Conservation (phyloP, 805 yeast species). For the Candida silvicultrix region DNA sequence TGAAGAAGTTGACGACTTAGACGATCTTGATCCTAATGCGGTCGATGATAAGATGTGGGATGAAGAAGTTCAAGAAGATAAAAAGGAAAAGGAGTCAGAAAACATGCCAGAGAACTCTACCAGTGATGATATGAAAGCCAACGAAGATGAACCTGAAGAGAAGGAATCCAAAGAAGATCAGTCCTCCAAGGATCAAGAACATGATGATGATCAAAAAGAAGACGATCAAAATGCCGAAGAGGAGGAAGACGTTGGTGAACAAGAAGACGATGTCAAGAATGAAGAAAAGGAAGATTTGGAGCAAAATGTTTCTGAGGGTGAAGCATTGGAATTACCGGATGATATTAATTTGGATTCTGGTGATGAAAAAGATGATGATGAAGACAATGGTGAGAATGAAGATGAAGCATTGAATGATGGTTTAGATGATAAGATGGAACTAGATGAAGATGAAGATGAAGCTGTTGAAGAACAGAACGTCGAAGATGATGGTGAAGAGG, state of each 20-base stretch:
- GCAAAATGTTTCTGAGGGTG: conserved; percentile 72
- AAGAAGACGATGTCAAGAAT: conserved; percentile 69
- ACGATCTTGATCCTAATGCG: conserved; percentile 89
- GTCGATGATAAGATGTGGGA: conserved; percentile 98
- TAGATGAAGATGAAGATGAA: conserved; percentile 40
- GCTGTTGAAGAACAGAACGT: conserved; percentile 29
- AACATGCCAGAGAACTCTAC: conserved; percentile 51
- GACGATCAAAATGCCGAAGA: conserved; percentile 50
- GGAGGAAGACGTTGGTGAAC: conserved; percentile 75
- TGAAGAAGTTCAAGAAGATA: conserved; percentile 72
- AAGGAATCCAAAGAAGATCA: conserved; percentile 27
- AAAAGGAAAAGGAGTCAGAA: conserved; percentile 80
- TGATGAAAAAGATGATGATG: conserved; percentile 49
- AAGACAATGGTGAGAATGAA: conserved; percentile 30
- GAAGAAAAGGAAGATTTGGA: conserved; percentile 68
- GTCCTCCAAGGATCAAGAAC: conserved; percentile 27
- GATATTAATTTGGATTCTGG: conserved; percentile 86
- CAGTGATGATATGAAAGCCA: conserved; percentile 37
- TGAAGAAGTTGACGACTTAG: conserved; percentile 84
- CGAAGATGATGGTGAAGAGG: conserved; percentile 26
- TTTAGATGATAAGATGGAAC: conserved; percentile 37
- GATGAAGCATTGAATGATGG: conserved; percentile 29
- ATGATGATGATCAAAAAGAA: conserved; percentile 37
- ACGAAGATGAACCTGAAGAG: conserved; percentile 29
- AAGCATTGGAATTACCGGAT: conserved; percentile 86